A percentile compares a stretch with the other conserved stretches of the same genome.
These are phyloP conservation scores for Xylariaceae sp. DNA, from an alignment of 2,329 filamentous ascomycete species.

Conservation along the genomic window DNA sequence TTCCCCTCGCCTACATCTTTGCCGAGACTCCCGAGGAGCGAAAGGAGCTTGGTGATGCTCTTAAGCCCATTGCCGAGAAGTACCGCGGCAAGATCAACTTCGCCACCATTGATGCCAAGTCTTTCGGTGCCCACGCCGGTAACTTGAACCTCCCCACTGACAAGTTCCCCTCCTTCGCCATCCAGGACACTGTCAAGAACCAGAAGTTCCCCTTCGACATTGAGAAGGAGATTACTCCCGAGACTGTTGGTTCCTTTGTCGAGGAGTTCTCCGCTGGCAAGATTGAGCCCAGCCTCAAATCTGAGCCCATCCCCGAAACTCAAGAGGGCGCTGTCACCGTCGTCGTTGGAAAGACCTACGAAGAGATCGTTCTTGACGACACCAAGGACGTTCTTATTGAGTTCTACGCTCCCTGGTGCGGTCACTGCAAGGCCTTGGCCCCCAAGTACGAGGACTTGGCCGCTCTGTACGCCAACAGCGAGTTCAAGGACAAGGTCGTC, in stretches of 20 bases:
- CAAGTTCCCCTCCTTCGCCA: slow-evolving; percentile 96
- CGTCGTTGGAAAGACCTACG: slow-evolving; percentile 91
- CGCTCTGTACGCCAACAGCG: slow-evolving; percentile 70
- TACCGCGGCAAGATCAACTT: slow-evolving; percentile 96
- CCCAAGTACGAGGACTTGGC: slow-evolving; percentile 96
- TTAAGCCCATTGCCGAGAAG: slow-evolving; percentile 87
- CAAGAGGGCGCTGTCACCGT: slow-evolving; percentile 86
- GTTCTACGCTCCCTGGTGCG: slow-evolving; percentile 99
- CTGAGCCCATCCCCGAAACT: slow-evolving; percentile 89
- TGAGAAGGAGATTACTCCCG: slow-evolving; percentile 70
- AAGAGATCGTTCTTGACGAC: slow-evolving; percentile 86
- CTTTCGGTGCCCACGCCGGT: slow-evolving; percentile 88
- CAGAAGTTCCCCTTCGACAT: slow-evolving; percentile 95
- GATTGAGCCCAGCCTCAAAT: slow-evolving; percentile 95
- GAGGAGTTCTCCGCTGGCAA: slow-evolving; percentile 83
- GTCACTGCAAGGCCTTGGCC: slow-evolving; percentile 98
- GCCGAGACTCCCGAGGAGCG: slow-evolving; percentile 90
- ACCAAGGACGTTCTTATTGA: slow-evolving; percentile 96
- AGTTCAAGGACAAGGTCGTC: slow-evolving; percentile 78
- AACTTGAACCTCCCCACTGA: slow-evolving; percentile 97
- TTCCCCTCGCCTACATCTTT: slow-evolving; percentile 97
- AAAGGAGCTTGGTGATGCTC: slow-evolving; percentile 67
- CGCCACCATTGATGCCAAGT: slow-evolving; percentile 91
- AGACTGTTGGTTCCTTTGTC: slow-evolving; percentile 76
- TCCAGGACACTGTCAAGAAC: slow-evolving; percentile 94